Evolutionary conservation across 306 rosid species (phyloP).

Genomic region (Vigna angularis): DNA sequence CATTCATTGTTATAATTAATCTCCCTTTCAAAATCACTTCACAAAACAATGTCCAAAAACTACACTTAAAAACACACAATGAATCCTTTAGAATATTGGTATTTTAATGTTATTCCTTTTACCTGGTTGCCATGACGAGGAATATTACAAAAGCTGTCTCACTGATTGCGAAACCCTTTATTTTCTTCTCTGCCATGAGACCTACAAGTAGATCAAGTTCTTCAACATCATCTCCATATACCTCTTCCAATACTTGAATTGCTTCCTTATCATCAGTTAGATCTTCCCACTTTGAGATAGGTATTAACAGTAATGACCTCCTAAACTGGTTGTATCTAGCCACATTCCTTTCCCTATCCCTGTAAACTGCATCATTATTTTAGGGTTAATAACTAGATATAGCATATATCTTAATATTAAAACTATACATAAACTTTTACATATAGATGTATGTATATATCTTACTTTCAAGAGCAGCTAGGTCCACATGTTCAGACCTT

Average conservation of each 20-base stretch:
- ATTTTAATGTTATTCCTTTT: conserved; percentile 1
- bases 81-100: no score
- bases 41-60: no score
- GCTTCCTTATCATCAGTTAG: conserved; percentile 62
- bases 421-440: no score
- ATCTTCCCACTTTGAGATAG: conserved; percentile 67
- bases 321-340: conserved; percentile 70
- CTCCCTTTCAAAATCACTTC: no score
- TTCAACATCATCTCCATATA: conserved; percentile 68
- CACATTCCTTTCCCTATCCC: conserved; percentile 66
- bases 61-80: no score
- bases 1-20: no score
- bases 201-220: conserved; percentile 63
- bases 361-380: conserved; percentile 55
- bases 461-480: conserved; percentile 66
- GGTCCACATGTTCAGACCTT: conserved; percentile 62
- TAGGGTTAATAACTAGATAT: not conserved
- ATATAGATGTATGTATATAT: not conserved
- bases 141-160: conserved; percentile 67
- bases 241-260: conserved; percentile 52
- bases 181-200: conserved; percentile 74
- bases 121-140: conserved; percentile 66
- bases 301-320: conserved; percentile 53
- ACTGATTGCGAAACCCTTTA: conserved; percentile 68
- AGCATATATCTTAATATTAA: not conserved